Evolutionary conservation across 1,284 basidiomycete species (phyloP).

Genomic region (Xerocomus amazonicus): DNA sequence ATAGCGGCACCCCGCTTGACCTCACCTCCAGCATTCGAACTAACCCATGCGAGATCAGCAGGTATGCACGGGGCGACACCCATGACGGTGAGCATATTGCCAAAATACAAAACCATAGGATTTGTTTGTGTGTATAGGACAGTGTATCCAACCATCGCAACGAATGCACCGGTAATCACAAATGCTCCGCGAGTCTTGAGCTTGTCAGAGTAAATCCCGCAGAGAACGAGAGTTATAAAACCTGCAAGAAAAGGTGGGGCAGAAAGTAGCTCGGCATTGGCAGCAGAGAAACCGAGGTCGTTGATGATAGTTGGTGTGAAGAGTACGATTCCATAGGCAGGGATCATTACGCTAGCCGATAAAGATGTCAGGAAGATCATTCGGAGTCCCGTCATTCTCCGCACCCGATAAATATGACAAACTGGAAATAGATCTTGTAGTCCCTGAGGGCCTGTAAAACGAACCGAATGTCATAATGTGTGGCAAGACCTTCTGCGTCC

Average conservation of each 20-base stretch:
- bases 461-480: conserved; percentile 32
- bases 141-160: conserved; percentile 42
- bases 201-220: conserved; percentile 41
- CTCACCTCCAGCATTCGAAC: conserved; percentile 54
- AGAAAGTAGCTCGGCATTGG: conserved; percentile 51
- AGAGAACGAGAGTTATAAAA: conserved; percentile 38
- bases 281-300: conserved; percentile 50
- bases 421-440: conserved; percentile 41
- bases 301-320: conserved; percentile 53
- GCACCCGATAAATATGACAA: conserved; percentile 41
- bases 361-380: conserved; percentile 4
- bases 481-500: conserved; percentile 29
- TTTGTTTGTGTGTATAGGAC: conserved; percentile 37
- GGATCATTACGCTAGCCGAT: conserved; percentile 37
- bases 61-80: conserved; percentile 54
- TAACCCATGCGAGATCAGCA: conserved; percentile 53
- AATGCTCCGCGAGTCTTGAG: conserved; percentile 38
- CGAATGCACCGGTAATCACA: conserved; percentile 33
- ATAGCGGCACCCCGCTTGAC: conserved; percentile 48
- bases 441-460: conserved; percentile 39
- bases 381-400: background rate
- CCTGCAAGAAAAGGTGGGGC: conserved; percentile 45
- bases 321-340: conserved; percentile 54
- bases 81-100: conserved; percentile 46
- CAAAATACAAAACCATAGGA: conserved; percentile 43